Base-by-base conservation (phyloP, 805 yeast species). In the Pichia californica region DNA sequence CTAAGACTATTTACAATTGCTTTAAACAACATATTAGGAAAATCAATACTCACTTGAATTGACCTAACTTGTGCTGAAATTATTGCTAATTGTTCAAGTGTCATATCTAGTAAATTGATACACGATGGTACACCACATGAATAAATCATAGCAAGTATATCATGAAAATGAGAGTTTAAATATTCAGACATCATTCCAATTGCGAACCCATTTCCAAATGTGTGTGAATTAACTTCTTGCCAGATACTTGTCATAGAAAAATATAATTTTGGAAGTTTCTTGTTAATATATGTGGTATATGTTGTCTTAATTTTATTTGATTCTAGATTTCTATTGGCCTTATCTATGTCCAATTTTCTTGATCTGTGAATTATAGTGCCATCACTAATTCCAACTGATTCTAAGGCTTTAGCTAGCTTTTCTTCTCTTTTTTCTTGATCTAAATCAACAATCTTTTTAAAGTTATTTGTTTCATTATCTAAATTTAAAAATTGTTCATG, bases 61-160 rank as follows among this genome's bases (percentile, higher is more conserved):
- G 18, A 34, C 28, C 40, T 37, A 21, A 54, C 21, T 30, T 45
- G 52, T 8, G 41, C 51, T 4, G 36, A 16, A 1, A 55, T 9
- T 13, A 77, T 55, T 1, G 58, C 50, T 7, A 81, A 48, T 43
- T 71, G 59, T 48, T 82, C 88, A 2, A 62, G 55, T 2, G 75
- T 66, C 86, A 84, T 81, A 30, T 76, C 84, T 1, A 63, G 56
- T 20, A 78, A 54, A 35, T 75, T 72, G 1, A 62, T 49, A 0
- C 76, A 62, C 2, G 77, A 63, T 1, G 87, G 88, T 47, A 76
- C 73, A 0, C 83, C 77, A 39, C 78, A 64, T 41, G 76, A 77
- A 18, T 81, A 56, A 3, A 83, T 52, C n/a, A 83, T 53, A 0
- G 77, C 69, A 42, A 83, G 54, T 0, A 86, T 79, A 42, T 75